A percentile compares a stretch with the other conserved stretches of the same genome.
phyloP scores from a whole-genome alignment of 2,329 filamentous ascomycete species.

The Alternaria hordeiaustralica region DNA sequence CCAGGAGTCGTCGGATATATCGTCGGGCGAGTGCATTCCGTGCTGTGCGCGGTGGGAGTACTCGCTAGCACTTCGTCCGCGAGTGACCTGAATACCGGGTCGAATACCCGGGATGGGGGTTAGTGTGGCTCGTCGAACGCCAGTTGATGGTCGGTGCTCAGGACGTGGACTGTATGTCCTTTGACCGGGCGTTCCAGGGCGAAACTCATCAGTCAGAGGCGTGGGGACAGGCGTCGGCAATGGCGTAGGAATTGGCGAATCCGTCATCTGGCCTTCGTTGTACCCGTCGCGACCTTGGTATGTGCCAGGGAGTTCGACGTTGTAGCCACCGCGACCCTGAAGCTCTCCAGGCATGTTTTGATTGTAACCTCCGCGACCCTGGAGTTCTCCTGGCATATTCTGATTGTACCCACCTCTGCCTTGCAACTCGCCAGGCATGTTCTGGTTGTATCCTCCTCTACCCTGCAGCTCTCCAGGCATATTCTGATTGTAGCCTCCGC shows the following conservation, averaged over 20 bases:
- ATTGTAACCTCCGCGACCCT: slow-evolving; percentile 44
- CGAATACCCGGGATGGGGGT: slow-evolving; percentile 45
- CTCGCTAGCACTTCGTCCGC: slow-evolving; percentile 34
- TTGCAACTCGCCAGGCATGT: slow-evolving; percentile 41
- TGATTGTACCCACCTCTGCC: slow-evolving; percentile 41
- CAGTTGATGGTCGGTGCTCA: slow-evolving; percentile 37
- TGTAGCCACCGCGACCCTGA: slow-evolving; percentile 47
- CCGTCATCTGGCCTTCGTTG: slow-evolving; percentile 35
- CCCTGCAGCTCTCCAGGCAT: slow-evolving; percentile 36
- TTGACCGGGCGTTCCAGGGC: slow-evolving; percentile 40
- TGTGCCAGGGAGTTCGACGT: slow-evolving; percentile 31
- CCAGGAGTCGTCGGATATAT: slow-evolving; percentile 49
- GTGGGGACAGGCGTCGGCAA: slow-evolving; percentile 30
- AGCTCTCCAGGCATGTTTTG: slow-evolving; percentile 34
- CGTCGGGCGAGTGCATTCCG: slow-evolving; percentile 37
- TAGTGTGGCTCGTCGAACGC: slow-evolving; percentile 45
- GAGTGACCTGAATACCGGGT: slow-evolving; percentile 44
- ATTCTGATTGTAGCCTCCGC: slow-evolving; percentile 40
- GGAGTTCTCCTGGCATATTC: slow-evolving; percentile 31
- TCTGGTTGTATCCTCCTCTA: slow-evolving; percentile 41
- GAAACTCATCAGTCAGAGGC: slow-evolving; percentile 40
- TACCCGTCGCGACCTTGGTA: slow-evolving; percentile 44
- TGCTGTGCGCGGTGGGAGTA: slow-evolving; percentile 41
- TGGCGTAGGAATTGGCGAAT: slow-evolving; percentile 44
- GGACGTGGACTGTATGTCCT: slow-evolving; percentile 39